A percentile compares a stretch with the other conserved stretches of the same genome.
Conservation (phyloP, 2,329 filamentous ascomycete species). For the Arthrobotrys pseudoclavata region DNA sequence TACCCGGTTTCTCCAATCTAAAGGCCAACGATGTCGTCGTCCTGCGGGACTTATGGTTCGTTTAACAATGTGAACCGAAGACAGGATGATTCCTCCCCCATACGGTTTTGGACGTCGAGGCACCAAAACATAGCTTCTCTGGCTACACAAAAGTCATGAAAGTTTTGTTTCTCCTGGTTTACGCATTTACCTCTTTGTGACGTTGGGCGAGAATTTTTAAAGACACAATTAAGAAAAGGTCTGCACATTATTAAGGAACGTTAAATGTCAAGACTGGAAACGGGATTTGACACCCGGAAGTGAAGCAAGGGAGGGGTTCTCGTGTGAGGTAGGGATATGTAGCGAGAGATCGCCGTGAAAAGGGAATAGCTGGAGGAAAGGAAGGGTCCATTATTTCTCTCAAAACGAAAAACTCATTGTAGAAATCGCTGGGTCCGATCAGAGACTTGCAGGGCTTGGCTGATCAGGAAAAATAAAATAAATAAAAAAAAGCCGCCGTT, state of each 20-base stretch:
- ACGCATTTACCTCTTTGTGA: conserved; percentile 9
- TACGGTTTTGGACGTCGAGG: conserved; percentile 2
- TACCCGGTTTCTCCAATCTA: conserved; percentile 14
- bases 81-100: conserved; percentile 12
- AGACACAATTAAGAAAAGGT: conserved; percentile 20
- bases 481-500: background rate
- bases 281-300: conserved; percentile 33
- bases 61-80: conserved; percentile 23
- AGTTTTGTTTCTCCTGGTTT: conserved; percentile 16
- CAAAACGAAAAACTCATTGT: conserved; percentile 2
- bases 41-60: conserved; percentile 41
- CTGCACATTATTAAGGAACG: conserved; percentile 40
- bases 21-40: background rate
- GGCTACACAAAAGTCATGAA: conserved; percentile 36
- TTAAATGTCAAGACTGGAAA: conserved; percentile 51
- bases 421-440: conserved; percentile 10
- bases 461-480: conserved; percentile 19
- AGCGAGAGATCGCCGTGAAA: conserved; percentile 26
- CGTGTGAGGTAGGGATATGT: conserved; percentile 35
- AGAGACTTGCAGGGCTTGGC: conserved; percentile 1
- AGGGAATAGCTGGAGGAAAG: conserved; percentile 10
- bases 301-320: conserved; percentile 37
- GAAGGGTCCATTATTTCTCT: conserved; percentile 22
- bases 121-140: background rate
- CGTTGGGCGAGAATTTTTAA: conserved; percentile 10